phyloP scores from a whole-genome alignment of 75 land plant species.

The Sequoiadendron giganteum region DNA sequence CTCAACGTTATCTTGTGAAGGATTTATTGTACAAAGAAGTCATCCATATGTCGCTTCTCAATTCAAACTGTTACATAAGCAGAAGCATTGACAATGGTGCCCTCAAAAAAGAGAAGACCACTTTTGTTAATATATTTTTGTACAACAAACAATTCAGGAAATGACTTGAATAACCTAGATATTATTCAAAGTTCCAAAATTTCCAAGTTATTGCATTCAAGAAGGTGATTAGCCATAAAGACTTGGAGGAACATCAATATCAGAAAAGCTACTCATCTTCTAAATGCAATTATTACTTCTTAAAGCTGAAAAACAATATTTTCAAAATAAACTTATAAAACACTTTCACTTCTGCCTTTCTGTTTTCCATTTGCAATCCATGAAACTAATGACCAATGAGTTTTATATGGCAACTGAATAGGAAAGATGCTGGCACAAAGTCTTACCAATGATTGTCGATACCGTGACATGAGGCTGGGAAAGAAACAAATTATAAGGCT shows the following conservation, averaged over 20 bases:
- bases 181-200: not conserved
- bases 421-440: not conserved
- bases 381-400: not conserved
- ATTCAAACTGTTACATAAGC: not conserved
- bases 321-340: not conserved
- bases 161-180: not conserved
- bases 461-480: conserved; percentile 30
- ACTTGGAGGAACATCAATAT: not conserved
- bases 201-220: not conserved
- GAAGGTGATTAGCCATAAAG: not conserved
- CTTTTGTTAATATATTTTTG: not conserved
- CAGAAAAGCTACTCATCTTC: not conserved
- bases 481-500: conserved; percentile 25
- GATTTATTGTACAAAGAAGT: not conserved
- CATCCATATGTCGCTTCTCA: not conserved
- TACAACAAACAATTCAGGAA: not conserved
- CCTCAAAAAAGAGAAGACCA: not conserved
- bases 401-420: not conserved
- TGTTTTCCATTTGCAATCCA: not conserved
- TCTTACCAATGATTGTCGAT: conserved; percentile 31
- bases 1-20: not conserved
- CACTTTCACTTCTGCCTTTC: not conserved
- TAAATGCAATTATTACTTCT: not conserved
- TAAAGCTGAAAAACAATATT: not conserved
- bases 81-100: not conserved